Conservation (phyloP, 352 stramenopile genomes). For the Plasmopara muralis region DNA sequence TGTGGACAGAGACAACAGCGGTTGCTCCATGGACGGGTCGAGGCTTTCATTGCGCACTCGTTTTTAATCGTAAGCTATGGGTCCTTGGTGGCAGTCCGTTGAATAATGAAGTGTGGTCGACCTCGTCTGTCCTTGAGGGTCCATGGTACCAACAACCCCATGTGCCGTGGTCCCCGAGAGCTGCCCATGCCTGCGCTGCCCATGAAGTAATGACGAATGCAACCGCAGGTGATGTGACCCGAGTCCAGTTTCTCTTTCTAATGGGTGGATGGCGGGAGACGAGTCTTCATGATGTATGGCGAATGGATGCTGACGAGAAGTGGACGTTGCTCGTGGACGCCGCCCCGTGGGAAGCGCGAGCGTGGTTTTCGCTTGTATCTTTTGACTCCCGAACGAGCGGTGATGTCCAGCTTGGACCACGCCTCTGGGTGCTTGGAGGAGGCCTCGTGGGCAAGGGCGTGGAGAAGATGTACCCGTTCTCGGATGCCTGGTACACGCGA, state of each 20-base stretch:
- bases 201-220: constrained; percentile 48
- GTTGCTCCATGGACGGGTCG: constrained; percentile 45
- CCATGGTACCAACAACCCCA: constrained; percentile 38
- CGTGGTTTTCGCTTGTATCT: constrained; percentile 70
- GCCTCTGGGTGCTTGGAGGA: constrained; percentile 72
- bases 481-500: constrained; percentile 66
- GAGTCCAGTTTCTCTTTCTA: constrained; percentile 47
- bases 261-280: constrained; percentile 64
- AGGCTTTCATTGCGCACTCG: constrained; percentile 69
- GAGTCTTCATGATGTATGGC: constrained; percentile 64
- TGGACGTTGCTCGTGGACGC: constrained; percentile 35
- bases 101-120: constrained; percentile 77
- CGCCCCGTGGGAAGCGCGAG: constrained; percentile 57
- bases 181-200: constrained; percentile 48
- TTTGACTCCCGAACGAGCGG: constrained; percentile 62
- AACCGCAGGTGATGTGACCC: constrained; percentile 46
- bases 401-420: constrained; percentile 51
- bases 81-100: constrained; percentile 72
- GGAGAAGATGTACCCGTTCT: constrained; percentile 64
- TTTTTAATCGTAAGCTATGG: constrained; percentile 51
- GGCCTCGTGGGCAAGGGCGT: constrained; percentile 65
- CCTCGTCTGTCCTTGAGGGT: constrained; percentile 47
- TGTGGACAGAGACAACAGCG: constrained; percentile 35
- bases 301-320: constrained; percentile 35
- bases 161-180: constrained; percentile 47